These are phyloP conservation scores for Phyllosticta citribraziliensis DNA, from an alignment of 2,329 filamentous ascomycete genomes.

Conservation along the genomic window DNA sequence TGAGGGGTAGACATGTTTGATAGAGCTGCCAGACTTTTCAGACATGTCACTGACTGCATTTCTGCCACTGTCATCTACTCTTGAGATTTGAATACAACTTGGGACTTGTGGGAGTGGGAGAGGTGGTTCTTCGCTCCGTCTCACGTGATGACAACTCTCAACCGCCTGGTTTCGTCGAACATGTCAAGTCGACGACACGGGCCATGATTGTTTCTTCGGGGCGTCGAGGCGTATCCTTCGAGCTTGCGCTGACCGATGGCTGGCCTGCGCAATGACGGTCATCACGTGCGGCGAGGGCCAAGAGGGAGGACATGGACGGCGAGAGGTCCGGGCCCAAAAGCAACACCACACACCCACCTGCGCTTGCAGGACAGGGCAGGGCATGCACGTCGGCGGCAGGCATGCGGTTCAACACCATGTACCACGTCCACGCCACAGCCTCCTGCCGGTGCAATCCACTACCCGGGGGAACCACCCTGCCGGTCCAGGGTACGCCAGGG, in stretches of 20 bases:
- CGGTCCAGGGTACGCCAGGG: not conserved
- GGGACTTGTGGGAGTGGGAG: too few relatives aligned
- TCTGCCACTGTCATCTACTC: too few relatives aligned
- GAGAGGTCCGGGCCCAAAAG: not conserved
- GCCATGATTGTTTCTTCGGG: not conserved
- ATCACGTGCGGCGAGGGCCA: not conserved
- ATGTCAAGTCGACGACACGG: not conserved
- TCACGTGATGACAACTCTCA: not conserved
- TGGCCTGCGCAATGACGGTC: not conserved
- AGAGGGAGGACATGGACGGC: not conserved
- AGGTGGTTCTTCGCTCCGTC: not conserved
- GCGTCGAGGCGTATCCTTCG: not conserved
- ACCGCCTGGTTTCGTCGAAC: too few relatives aligned
- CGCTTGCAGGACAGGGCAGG: not conserved
- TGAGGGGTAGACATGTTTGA: not conserved
- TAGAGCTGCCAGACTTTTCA: not conserved
- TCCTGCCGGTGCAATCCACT: not conserved
- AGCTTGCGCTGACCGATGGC: not conserved
- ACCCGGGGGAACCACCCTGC: not conserved
- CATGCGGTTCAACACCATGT: not conserved
- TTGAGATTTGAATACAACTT: too few relatives aligned
- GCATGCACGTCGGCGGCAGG: not conserved
- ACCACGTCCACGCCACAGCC: not conserved
- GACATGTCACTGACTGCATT: too few relatives aligned
- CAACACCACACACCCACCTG: not conserved